Percentiles rank a stretch among this genome's conserved stretches.
phyloP scores from a whole-genome alignment of 768 basidiomycete species.

The Amanita phalloides region DNA sequence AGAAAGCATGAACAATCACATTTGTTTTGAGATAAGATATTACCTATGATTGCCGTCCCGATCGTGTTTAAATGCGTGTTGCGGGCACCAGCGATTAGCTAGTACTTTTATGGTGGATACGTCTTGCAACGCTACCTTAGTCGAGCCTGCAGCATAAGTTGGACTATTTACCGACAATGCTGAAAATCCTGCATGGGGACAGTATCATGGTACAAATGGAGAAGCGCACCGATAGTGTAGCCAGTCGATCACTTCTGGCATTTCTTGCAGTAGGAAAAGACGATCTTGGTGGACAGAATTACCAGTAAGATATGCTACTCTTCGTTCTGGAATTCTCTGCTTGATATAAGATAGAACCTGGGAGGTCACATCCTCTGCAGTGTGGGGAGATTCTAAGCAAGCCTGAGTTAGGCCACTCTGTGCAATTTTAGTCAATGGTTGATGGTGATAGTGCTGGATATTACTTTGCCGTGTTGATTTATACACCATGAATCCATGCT shows the following conservation, averaged over 20 bases:
- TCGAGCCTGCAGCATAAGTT: neutral
- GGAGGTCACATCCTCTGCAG: constrained; percentile 45
- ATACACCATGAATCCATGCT: constrained; percentile 90
- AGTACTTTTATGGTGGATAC: constrained; percentile 83
- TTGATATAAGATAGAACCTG: constrained; percentile 70
- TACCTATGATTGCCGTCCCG: constrained; percentile 50
- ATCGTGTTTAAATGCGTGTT: constrained; percentile 17
- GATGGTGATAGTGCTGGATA: constrained; percentile 11
- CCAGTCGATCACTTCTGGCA: constrained; percentile 75
- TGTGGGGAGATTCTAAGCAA: constrained; percentile 63
- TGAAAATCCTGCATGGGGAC: constrained; percentile 14
- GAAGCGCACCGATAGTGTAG: constrained; percentile 62
- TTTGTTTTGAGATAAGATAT: neutral
- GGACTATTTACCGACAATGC: constrained; percentile 55
- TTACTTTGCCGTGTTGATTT: constrained; percentile 65
- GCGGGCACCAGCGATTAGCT: constrained; percentile 61
- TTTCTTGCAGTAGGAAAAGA: constrained; percentile 59
- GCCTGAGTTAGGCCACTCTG: constrained; percentile 78
- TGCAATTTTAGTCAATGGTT: neutral
- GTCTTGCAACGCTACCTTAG: constrained; percentile 30
- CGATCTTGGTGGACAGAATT: constrained; percentile 81
- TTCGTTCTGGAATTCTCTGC: constrained; percentile 66
- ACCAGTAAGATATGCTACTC: constrained; percentile 68
- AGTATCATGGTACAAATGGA: neutral
- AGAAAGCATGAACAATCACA: neutral